Evolutionary conservation across 768 basidiomycete genomes (phyloP), one percentile per base, ranked within the genome.

Genomic region (Mycena epipterygia): DNA sequence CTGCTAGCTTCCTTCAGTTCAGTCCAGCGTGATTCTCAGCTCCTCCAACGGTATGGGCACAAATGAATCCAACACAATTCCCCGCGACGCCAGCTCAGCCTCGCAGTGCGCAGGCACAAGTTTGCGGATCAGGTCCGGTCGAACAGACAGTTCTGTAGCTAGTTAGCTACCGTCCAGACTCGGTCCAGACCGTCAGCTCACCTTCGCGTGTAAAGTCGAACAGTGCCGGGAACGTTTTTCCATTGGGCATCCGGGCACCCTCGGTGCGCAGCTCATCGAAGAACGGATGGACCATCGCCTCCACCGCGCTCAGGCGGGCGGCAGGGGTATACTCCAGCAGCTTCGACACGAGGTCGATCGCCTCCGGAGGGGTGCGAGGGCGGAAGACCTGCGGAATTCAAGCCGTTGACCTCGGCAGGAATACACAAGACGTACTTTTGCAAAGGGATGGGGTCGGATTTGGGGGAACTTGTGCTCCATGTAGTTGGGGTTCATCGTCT

Each of bases 381-480:
- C 97, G 92, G 91, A 99, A 99, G 62, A 99, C 98, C 95, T 97
- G 78, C 23, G 30, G 41, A 68, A 52, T n/a, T 49, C 64, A 35
- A 67, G 21, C 13, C 17, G 65, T 56, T 74, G 76, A 61, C 19
- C 51, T 8, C 30, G 30, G 4, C 57, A 67, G 55, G 30, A 33
- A 62, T 51, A 67, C 62, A 55, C 65, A 52, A 61, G 23, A 79
- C 82, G 30, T 68, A 95, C 95, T 91, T 99, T 99, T 79, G 93
- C 93, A 87, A 99, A 99, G 0, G 97, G 97, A 79, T 99, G 97
- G n/a, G 97, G 96, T 80, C 97, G 96, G 87, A 99, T 99, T 83
- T 99, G 97, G 2, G 98, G 98, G 87, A 99, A 99, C 84, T 99
- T 98, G 90, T 99, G 98, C 80, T 99, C 98, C 98, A 99, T 99